phyloP scores from a whole-genome alignment of 140 eudicot genomes.

The Bidens hawaiensis region DNA sequence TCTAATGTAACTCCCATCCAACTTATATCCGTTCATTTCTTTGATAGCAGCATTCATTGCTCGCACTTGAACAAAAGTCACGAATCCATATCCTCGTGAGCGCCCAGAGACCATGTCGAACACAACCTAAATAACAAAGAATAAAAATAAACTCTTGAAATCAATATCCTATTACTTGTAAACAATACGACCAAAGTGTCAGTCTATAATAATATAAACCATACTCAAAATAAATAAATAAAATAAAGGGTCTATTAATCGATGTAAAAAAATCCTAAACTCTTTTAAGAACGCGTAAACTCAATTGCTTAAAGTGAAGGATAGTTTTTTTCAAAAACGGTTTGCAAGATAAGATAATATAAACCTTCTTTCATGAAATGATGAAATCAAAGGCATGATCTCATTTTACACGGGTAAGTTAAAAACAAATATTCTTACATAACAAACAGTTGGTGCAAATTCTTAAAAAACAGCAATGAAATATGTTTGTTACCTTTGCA shows the following conservation, averaged over 20 bases:
- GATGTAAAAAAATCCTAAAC: not conserved
- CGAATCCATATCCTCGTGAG: conserved; percentile 97
- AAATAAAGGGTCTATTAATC: not conserved
- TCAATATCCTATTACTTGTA: too few species aligned
- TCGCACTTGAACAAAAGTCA: conserved; percentile 76
- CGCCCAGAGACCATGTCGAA: conserved; percentile 86
- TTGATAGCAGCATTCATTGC: conserved; percentile 98
- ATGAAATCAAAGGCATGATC: not conserved
- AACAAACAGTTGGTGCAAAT: not conserved
- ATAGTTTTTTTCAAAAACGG: not conserved
- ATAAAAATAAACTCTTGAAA: too few species aligned
- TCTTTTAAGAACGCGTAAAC: not conserved
- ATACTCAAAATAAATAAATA: too few species aligned
- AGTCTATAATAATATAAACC: too few species aligned
- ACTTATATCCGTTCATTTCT: conserved; percentile 88
- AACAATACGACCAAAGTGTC: too few species aligned
- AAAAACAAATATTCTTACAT: not conserved
- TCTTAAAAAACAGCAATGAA: not conserved
- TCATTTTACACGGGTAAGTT: not conserved
- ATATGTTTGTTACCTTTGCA: conserved; percentile 73
- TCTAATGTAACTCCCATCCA: conserved; percentile 90
- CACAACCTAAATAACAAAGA: conserved; percentile 85
- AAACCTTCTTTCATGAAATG: not conserved
- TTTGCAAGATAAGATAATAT: not conserved
- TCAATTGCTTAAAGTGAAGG: not conserved